Percentiles rank a stretch among this genome's conserved stretches.
Conservation (phyloP, 106 monocot genomes). For the Allium fistulosum region DNA sequence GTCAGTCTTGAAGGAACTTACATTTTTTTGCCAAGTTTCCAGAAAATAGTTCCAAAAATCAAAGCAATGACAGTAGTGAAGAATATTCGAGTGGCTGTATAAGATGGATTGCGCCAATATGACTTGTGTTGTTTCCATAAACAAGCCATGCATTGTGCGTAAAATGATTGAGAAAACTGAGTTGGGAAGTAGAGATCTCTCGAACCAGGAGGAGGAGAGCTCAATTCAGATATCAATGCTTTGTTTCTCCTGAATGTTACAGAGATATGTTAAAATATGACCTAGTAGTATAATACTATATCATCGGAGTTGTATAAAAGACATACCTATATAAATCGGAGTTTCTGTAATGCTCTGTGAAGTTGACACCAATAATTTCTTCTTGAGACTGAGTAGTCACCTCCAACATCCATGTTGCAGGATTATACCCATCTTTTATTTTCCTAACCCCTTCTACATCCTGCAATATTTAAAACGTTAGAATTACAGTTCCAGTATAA, state of each 20-base stretch:
- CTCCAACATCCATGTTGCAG: constrained; percentile 71
- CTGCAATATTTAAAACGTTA: constrained; percentile 8
- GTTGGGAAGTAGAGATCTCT: constrained; percentile 22
- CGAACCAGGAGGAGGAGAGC: constrained; percentile 14
- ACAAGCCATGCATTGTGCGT: constrained; percentile 16
- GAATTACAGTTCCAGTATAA: not conserved
- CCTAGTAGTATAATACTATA: no score
- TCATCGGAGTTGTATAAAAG: no score
- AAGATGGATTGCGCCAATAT: constrained; percentile 25
- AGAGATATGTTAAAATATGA: not conserved
- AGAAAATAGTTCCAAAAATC: constrained; percentile 26
- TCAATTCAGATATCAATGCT: constrained; percentile 21
- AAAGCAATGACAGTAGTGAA: constrained; percentile 20
- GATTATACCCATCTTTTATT: constrained; percentile 55
- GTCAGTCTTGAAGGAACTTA: not conserved
- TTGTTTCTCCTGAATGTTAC: constrained; percentile 24
- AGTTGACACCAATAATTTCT: constrained; percentile 34
- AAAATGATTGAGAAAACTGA: constrained; percentile 16
- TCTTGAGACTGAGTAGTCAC: constrained; percentile 38
- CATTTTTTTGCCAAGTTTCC: constrained; percentile 22
- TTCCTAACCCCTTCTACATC: constrained; percentile 43
- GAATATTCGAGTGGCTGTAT: constrained; percentile 20
- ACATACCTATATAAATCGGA: constrained; percentile 37
- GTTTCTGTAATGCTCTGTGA: constrained; percentile 35
- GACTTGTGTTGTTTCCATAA: constrained; percentile 29